Evolutionary conservation across 1,284 basidiomycete genomes (phyloP).

Genomic region (Coniferiporia weirii): DNA sequence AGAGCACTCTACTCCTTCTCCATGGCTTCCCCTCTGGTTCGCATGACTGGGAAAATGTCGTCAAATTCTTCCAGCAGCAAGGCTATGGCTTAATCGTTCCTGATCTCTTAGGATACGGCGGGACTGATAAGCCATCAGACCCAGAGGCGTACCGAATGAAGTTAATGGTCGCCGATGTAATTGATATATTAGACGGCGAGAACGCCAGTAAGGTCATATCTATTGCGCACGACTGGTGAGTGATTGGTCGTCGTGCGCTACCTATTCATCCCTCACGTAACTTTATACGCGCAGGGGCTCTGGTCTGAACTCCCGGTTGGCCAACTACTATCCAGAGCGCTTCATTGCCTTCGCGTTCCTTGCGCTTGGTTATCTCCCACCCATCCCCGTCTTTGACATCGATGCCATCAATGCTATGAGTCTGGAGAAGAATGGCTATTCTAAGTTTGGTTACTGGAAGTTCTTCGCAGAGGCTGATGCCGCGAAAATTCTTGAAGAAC

Average conservation of each 20-base stretch:
- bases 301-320: slow-evolving; percentile 13
- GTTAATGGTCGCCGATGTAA: slow-evolving; percentile 21
- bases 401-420: slow-evolving; percentile 8
- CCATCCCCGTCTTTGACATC: slow-evolving; percentile 8
- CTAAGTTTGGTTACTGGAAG: slow-evolving; percentile 31
- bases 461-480: slow-evolving; percentile 30
- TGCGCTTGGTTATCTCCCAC: slow-evolving; percentile 20
- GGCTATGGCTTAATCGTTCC: slow-evolving; percentile 51
- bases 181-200: slow-evolving; percentile 25
- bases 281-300: slow-evolving; percentile 8
- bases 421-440: slow-evolving; percentile 22
- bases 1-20: slow-evolving; percentile 26
- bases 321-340: slow-evolving; percentile 18
- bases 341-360: slow-evolving; percentile 23
- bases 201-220: slow-evolving; percentile 20
- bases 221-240: slow-evolving; percentile 24
- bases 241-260: not conserved
- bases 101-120: slow-evolving; percentile 48
- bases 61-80: slow-evolving; percentile 22
- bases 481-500: slow-evolving; percentile 25
- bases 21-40: slow-evolving; percentile 28
- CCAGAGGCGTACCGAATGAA: slow-evolving; percentile 19
- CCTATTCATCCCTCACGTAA: not conserved
- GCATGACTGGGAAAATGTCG: slow-evolving; percentile 27
- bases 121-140: slow-evolving; percentile 29